phyloP scores from a whole-genome alignment of 306 rosid genomes.

The Inga leiocalycina region DNA sequence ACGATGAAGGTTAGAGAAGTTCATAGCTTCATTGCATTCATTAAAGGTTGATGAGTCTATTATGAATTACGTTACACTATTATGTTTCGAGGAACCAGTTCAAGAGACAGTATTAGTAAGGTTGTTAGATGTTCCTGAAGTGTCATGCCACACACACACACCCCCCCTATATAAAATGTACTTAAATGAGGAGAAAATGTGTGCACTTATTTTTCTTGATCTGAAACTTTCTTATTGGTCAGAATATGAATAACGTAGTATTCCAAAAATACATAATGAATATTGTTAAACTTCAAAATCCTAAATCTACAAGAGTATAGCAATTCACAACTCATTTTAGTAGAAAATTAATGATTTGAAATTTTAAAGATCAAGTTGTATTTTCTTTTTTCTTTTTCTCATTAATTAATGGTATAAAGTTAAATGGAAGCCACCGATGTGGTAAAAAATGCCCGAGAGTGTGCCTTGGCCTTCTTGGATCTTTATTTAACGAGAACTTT shows the following conservation, averaged over 20 bases:
- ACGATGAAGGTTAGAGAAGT: background rate
- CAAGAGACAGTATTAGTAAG: background rate
- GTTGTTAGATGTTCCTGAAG: background rate
- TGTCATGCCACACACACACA: background rate
- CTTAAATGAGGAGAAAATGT: background rate
- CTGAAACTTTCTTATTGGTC: background rate
- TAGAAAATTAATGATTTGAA: no score
- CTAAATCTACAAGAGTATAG: no score
- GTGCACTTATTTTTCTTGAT: background rate
- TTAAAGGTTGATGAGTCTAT: background rate
- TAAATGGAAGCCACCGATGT: background rate
- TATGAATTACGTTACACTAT: background rate
- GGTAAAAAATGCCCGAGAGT: background rate
- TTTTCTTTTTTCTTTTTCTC: no score
- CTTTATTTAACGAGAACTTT: background rate
- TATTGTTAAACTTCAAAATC: no score
- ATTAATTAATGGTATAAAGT: background rate
- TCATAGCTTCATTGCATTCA: background rate
- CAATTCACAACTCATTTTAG: no score
- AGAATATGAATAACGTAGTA: background rate
- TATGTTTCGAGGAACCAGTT: background rate
- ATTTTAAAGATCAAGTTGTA: no score
- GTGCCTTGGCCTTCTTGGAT: background rate
- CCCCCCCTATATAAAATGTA: no score
- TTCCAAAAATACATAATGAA: background rate